Conservation (phyloP, 2,329 filamentous ascomycete species). For the Pyricularia pennisetigena region DNA sequence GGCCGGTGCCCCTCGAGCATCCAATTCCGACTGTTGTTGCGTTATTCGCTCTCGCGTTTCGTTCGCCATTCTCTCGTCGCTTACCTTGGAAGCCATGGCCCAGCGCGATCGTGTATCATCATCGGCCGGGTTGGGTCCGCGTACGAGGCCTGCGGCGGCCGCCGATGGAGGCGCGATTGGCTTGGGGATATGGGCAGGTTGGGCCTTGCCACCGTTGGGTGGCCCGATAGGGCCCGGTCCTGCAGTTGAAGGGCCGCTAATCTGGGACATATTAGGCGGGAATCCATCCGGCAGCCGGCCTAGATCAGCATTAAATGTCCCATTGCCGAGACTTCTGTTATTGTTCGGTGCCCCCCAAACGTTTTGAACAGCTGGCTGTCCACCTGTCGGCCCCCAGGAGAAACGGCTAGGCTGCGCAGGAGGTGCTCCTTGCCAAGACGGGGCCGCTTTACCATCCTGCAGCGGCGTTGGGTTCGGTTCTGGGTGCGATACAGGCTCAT, state of each 20-base stretch:
- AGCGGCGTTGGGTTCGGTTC: conserved; percentile 9
- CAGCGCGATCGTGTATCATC: conserved; percentile 16
- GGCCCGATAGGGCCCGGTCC: conserved; percentile 36
- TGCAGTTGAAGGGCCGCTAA: conserved; percentile 15
- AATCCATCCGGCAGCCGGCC: conserved; percentile 33
- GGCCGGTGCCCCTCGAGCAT: conserved; percentile 31
- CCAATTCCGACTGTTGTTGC: conserved; percentile 32
- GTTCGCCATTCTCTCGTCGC: conserved; percentile 33
- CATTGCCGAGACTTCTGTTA: conserved; percentile 65
- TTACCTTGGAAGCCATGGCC: conserved; percentile 31
- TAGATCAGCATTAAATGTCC: conserved; percentile 60
- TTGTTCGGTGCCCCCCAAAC: conserved; percentile 69
- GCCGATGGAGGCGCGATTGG: conserved; percentile 5
- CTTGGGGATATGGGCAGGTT: conserved; percentile 20
- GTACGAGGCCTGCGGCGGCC: not conserved
- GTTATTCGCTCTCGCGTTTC: conserved; percentile 27
- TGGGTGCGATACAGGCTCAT: not conserved
- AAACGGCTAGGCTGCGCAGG: conserved; percentile 15
- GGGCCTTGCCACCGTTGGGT: conserved; percentile 14
- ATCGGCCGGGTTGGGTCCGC: not conserved
- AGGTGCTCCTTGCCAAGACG: conserved; percentile 27
- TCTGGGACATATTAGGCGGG: conserved; percentile 21
- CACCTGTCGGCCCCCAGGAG: conserved; percentile 2
- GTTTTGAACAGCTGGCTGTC: conserved; percentile 41
- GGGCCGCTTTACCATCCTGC: conserved; percentile 18